Percentiles rank a stretch among this genome's conserved stretches.
Evolutionary conservation across 805 yeast species (phyloP).

Genomic region (Cyberlindnera mycetangii): DNA sequence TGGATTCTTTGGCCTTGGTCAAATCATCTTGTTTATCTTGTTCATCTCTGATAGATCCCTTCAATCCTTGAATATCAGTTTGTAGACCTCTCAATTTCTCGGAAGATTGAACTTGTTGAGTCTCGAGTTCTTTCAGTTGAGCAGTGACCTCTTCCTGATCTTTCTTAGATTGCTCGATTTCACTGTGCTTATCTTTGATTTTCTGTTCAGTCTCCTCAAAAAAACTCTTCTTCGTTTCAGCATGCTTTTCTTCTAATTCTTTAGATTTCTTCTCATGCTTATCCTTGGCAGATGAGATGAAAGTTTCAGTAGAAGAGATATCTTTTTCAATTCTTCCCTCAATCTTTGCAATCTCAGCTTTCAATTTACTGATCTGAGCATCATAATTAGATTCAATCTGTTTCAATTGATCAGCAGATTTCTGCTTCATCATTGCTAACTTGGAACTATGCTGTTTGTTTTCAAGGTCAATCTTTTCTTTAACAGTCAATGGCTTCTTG

Average conservation of each 20-base stretch:
- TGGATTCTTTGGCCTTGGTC: slow-evolving; percentile 13
- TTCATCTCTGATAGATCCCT: slow-evolving; percentile 17
- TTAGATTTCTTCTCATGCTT: slow-evolving; percentile 18
- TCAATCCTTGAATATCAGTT: slow-evolving; percentile 18
- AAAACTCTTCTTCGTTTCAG: slow-evolving; percentile 19
- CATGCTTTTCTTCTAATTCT: slow-evolving; percentile 24
- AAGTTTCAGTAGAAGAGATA: slow-evolving; percentile 13
- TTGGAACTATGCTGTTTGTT: slow-evolving; percentile 19
- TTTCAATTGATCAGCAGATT: slow-evolving; percentile 19
- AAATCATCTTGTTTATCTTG: slow-evolving; percentile 21
- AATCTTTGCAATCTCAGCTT: slow-evolving; percentile 21
- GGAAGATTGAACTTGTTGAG: slow-evolving; percentile 24
- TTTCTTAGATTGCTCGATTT: slow-evolving; percentile 22
- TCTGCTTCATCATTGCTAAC: slow-evolving; percentile 16
- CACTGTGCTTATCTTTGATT: slow-evolving; percentile 19
- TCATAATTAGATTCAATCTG: slow-evolving; percentile 22
- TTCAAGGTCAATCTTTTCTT: slow-evolving; percentile 22
- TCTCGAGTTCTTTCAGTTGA: slow-evolving; percentile 25
- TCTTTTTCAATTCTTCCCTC: slow-evolving; percentile 20
- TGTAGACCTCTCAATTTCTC: slow-evolving; percentile 21
- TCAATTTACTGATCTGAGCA: slow-evolving; percentile 21
- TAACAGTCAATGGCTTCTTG: slow-evolving; percentile 19
- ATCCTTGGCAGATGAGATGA: slow-evolving; percentile 17
- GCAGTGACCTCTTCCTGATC: slow-evolving; percentile 21
- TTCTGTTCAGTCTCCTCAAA: slow-evolving; percentile 25